phyloP scores from a whole-genome alignment of 805 yeast species.

The Candida pseudofarinosa region DNA sequence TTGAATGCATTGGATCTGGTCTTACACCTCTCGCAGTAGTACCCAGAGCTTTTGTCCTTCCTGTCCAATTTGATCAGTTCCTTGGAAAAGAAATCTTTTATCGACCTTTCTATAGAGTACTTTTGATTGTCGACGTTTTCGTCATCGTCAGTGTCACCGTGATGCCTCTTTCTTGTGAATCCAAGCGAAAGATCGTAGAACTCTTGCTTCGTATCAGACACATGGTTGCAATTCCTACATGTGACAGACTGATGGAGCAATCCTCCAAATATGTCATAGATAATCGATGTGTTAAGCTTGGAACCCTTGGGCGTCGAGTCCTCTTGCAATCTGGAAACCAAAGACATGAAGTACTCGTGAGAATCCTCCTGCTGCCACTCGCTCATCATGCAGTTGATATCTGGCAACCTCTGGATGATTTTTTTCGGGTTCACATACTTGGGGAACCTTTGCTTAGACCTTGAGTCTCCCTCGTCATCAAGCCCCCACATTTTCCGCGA shows the following conservation, averaged over 20 bases:
- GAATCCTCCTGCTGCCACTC: constrained; percentile 98
- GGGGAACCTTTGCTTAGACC: constrained; percentile 21
- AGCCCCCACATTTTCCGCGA: constrained; percentile 64
- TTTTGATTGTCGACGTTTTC: constrained; percentile 19
- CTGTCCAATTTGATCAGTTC: constrained; percentile 71
- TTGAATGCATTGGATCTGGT: constrained; percentile 74
- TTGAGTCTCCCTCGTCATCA: constrained; percentile 30
- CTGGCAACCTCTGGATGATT: constrained; percentile 66
- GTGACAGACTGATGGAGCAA: constrained; percentile 77
- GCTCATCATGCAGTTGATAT: constrained; percentile 93
- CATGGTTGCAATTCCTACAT: constrained; percentile 77
- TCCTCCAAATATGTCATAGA: constrained; percentile 95
- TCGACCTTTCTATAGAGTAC: constrained; percentile 70
- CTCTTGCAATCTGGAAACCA: constrained; percentile 83
- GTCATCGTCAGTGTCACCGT: constrained; percentile 14
- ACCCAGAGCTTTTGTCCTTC: constrained; percentile 63
- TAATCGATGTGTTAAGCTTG: constrained; percentile 72
- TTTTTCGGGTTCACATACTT: constrained; percentile 70
- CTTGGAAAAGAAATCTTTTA: constrained; percentile 76
- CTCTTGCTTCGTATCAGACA: constrained; percentile 86
- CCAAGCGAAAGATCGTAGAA: constrained; percentile 89
- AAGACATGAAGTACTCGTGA: constrained; percentile 94
- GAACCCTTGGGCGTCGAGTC: constrained; percentile 89
- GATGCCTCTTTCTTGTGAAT: constrained; percentile 42
- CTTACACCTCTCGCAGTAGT: constrained; percentile 84